Evolutionary conservation across 139 green algal species (phyloP).

Genomic region (Micractinium conductrix): DNA sequence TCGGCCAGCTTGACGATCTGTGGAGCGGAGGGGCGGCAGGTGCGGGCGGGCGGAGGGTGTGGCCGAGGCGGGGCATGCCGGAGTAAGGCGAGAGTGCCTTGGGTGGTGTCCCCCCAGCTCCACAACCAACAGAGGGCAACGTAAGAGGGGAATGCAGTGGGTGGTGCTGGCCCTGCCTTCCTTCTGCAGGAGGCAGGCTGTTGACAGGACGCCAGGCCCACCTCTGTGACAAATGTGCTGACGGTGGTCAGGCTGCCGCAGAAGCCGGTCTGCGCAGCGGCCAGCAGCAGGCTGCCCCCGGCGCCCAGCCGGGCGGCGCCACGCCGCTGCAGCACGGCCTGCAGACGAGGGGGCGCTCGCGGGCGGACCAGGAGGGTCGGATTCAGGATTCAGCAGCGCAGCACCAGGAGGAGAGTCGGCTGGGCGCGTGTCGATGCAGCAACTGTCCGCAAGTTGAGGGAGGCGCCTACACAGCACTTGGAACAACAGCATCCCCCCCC

Average conservation of each 20-base stretch:
- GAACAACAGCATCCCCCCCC: no score
- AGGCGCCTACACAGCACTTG: no score
- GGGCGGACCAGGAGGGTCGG: neutral
- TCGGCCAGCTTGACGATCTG: slow-evolving; percentile 35
- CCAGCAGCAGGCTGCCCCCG: slow-evolving; percentile 39
- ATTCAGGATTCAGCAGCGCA: no score
- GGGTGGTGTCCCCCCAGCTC: neutral
- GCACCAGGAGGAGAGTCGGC: no score
- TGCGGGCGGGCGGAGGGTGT: neutral
- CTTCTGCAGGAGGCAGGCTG: neutral
- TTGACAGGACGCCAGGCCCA: slow-evolving; percentile 27
- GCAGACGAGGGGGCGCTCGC: neutral
- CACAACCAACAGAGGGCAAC: neutral
- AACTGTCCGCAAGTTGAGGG: neutral
- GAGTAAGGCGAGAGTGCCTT: no score
- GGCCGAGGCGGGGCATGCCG: no score
- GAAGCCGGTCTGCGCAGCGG: slow-evolving; percentile 60
- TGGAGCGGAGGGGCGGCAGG: neutral
- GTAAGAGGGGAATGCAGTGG: no score
- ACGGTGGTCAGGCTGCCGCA: slow-evolving; percentile 81
- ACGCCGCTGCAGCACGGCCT: slow-evolving; percentile 27
- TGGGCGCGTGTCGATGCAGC: no score
- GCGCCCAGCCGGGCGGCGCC: slow-evolving; percentile 24
- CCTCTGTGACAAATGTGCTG: slow-evolving; percentile 83
- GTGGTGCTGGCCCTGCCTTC: no score